These are phyloP conservation scores for Gardenia jasminoides DNA, from an alignment of 257 asterid species.

Conservation along the genomic window DNA sequence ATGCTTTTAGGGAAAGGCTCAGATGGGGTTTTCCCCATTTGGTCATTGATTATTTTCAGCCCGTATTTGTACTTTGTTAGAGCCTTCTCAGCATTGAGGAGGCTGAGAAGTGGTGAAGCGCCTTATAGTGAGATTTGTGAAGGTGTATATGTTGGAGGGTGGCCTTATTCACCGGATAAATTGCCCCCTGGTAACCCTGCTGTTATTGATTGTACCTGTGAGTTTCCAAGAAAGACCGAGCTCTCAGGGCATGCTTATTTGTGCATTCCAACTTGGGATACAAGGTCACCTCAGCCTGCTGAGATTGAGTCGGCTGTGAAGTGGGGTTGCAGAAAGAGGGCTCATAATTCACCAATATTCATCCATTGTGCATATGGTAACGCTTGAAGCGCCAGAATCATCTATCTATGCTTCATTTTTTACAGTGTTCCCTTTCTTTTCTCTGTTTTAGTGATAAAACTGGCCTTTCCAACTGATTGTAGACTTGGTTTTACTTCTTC, in stretches of 20 bases:
- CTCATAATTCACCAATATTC: slow-evolving; percentile 65
- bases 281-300: slow-evolving; percentile 79
- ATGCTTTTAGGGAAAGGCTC: slow-evolving; percentile 73
- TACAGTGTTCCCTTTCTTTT: not conserved
- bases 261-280: slow-evolving; percentile 90
- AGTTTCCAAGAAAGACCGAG: slow-evolving; percentile 70
- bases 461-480: not conserved
- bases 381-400: not conserved
- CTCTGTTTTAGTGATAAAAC: not conserved
- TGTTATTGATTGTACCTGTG: slow-evolving; percentile 89
- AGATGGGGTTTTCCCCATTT: slow-evolving; percentile 75
- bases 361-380: slow-evolving; percentile 95
- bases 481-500: not conserved
- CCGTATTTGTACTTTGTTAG: slow-evolving; percentile 83
- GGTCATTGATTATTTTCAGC: slow-evolving; percentile 70
- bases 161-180: slow-evolving; percentile 71
- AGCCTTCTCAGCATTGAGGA: slow-evolving; percentile 64
- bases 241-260: slow-evolving; percentile 61
- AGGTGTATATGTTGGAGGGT: slow-evolving; percentile 89
- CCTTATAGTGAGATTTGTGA: slow-evolving; percentile 65
- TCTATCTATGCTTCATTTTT: not conserved
- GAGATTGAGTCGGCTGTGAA: slow-evolving; percentile 87
- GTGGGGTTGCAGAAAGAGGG: slow-evolving; percentile 91
- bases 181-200: slow-evolving; percentile 92
- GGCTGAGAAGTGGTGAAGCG: slow-evolving; percentile 68